phyloP scores from a whole-genome alignment of 345 rosid genomes.

The Anacardium occidentale region DNA sequence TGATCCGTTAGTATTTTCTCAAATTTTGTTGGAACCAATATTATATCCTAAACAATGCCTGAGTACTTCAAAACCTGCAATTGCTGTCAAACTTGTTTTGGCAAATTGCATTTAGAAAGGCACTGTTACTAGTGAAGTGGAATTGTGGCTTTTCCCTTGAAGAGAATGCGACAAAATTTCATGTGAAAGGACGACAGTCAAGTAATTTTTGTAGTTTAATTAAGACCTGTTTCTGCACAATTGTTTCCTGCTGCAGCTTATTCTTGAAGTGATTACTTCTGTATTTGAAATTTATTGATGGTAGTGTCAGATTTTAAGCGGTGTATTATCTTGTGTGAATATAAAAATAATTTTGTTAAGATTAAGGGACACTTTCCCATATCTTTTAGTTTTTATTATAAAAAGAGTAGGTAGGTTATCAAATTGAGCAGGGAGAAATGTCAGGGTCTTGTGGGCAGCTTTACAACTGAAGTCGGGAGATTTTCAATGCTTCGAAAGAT shows the following conservation, averaged over 20 bases:
- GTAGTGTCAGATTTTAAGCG: not conserved
- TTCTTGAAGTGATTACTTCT: not conserved
- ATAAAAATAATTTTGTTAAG: too few relatives aligned
- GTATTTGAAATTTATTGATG: not conserved
- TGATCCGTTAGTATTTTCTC: not conserved
- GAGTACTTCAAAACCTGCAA: too few relatives aligned
- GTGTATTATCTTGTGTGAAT: not conserved
- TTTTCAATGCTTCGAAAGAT: too few relatives aligned
- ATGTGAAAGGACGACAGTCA: not conserved
- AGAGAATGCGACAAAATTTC: not conserved
- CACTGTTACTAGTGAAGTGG: not conserved
- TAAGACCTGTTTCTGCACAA: not conserved
- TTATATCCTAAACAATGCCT: too few relatives aligned
- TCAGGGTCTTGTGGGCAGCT: too few relatives aligned
- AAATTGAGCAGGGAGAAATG: too few relatives aligned
- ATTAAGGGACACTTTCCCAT: too few relatives aligned
- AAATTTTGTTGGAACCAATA: not conserved
- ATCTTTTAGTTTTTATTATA: too few relatives aligned
- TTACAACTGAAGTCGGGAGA: too few relatives aligned
- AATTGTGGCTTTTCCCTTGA: not conserved
- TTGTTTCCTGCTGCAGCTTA: not conserved
- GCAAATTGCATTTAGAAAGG: not conserved
- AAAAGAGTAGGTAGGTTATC: too few relatives aligned
- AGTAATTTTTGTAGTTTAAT: not conserved
- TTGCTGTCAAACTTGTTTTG: too few relatives aligned